Evolutionary conservation across 441 rosid genomes (phyloP), one percentile per base, ranked within the genome.

Genomic region (Biscutella auriculata): DNA sequence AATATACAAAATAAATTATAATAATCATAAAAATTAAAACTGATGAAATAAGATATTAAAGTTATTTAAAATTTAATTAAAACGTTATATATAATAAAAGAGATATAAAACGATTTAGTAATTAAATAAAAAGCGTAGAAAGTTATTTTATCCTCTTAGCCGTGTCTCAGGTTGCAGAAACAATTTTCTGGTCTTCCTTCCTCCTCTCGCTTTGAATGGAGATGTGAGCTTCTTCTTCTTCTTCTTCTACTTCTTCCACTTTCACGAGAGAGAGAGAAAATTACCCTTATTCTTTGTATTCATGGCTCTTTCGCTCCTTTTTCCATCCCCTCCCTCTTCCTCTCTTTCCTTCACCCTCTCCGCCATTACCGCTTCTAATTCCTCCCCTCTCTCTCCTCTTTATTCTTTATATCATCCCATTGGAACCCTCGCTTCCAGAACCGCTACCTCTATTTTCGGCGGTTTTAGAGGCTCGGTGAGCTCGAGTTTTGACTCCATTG

Each of bases 121-220:
- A n/a, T n/a, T n/a, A n/a, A n/a, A n/a, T n/a, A n/a, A n/a, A n/a
- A n/a, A n/a, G n/a, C n/a, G n/a, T n/a, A 6, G 9, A 4, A 6
- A 6, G 19, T 42, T 6, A 43, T 63, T 32, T 49, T 57, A 65
- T 65, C 64, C 53, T 57, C 32, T 21, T 4, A 23, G 42, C n/a
- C 23, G 49, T 40, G 36, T 39, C 36, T 12, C 33, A 33, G 54
- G 60, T 51, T 63, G 40, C 40, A 45, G 53, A 44, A 28, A 63
- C 67, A 53, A 71, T 72, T 23, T 62, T 40, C 28, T 81, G 71
- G 50, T 94, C 82, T 72, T 78, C 78, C 68, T 48, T 60, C 9
- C 11, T 56, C 42, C 55, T 68, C 68, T 62, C 43, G 30, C 42
- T 49, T 23, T 26, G 62, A 53, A 55, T 54, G 67, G 66, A 47